A percentile compares a stretch with the other conserved stretches of the same genome.
phyloP scores from a whole-genome alignment of 2,329 filamentous ascomycete genomes.

The Orbilia ellipsospora region DNA sequence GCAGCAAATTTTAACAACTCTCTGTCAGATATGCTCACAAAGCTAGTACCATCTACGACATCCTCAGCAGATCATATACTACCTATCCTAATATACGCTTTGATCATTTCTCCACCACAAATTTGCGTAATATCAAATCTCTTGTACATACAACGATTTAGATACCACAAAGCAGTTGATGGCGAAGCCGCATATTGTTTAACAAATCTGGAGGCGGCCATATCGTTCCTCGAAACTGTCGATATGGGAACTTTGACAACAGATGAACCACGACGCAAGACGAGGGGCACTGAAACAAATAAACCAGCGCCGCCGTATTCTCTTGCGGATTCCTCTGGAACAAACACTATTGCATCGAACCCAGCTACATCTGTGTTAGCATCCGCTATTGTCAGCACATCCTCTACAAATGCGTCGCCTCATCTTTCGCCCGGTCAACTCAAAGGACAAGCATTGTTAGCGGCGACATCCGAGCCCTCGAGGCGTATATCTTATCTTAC shows the following conservation, averaged over 20 bases:
- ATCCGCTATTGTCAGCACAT: slow-evolving; percentile 6
- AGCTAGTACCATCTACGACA: slow-evolving; percentile 70
- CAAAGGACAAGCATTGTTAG: slow-evolving; percentile 2
- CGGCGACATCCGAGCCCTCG: slow-evolving; percentile 2
- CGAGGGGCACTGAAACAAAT: neutral
- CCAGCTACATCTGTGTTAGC: neutral
- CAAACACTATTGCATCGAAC: neutral
- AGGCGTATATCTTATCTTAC: slow-evolving; percentile 56
- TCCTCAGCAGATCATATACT: slow-evolving; percentile 98
- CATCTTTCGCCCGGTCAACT: neutral
- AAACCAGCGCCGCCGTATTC: neutral
- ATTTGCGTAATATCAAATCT: slow-evolving; percentile 93
- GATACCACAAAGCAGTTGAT: slow-evolving; percentile 76
- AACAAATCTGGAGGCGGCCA: slow-evolving; percentile 93
- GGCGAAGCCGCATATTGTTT: slow-evolving; percentile 96
- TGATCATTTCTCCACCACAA: slow-evolving; percentile 87
- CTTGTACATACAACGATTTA: slow-evolving; percentile 92
- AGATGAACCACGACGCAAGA: neutral
- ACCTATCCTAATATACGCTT: slow-evolving; percentile 93
- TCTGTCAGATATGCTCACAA: slow-evolving; percentile 65
- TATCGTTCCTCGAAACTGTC: slow-evolving; percentile 94
- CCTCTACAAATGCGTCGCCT: slow-evolving; percentile 10
- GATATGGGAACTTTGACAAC: slow-evolving; percentile 81
- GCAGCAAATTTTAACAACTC: slow-evolving; percentile 8
- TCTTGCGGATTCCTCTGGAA: neutral